Base-by-base conservation (phyloP, 352 stramenopile species). In the Globisporangium camurandrum region DNA sequence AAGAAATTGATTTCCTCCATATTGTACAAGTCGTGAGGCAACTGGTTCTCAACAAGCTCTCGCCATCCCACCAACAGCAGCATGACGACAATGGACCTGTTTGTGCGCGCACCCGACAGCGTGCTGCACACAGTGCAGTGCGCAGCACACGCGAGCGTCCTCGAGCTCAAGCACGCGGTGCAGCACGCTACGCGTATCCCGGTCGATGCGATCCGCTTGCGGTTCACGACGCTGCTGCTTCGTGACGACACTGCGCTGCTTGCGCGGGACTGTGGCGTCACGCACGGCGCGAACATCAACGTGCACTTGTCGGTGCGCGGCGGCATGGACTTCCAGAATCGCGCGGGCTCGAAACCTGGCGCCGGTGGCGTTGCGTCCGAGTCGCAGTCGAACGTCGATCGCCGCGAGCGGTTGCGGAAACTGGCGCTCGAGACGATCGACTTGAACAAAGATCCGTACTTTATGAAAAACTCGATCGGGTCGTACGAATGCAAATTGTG, bases 401-500 rank as follows among this genome's bases (percentile, higher is more conserved):
- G 95, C 17, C 94, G 97, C 62, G 96, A 99, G 67, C 84, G 97
- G 1, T 73, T 99, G 47, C 79, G 93, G 22, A 97, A 98, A 69
- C 71, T 99, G 33, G 97, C 96, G n/a, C 80, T 99, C 49, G 97
- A 99, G 83, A 98, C 93, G 5, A 90, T 99, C 51, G 97, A 99
- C 70, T 73, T 99, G 30, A 95, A 93, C 26, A 99, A 99, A 60
- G 96, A 99, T 63, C 97, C 97, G 39, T 99, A 99, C 72, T 96
- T 99, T 42, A 97, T 99, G 86, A 90, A 97, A 55, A 99, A 99
- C 72, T 95, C 99, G 70, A 68, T 99, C 38, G 97, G 97, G 51
- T 98, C 88, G 9, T 99, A 98, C 67, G 97, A 99, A 77, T 99
- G 97, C 60, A 98, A 98, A 69, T 69, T 99, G 6, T 99, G 97